Evolutionary conservation across 176 grass and related monocot genomes (phyloP).

Genomic region (Themeda triandra): DNA sequence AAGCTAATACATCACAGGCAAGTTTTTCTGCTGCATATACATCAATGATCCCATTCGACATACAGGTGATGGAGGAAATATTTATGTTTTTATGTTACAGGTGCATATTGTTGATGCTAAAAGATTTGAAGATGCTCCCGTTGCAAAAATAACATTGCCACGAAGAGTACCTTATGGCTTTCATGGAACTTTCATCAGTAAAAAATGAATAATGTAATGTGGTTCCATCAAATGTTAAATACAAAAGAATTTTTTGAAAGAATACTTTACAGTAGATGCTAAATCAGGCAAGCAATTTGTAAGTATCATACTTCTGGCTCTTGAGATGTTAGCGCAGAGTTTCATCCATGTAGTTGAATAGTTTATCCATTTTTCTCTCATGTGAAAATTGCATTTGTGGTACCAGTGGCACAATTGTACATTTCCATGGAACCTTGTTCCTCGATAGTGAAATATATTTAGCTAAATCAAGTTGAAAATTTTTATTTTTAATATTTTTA

Average conservation of each 20-base stretch:
- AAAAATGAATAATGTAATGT: background rate
- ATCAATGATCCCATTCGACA: background rate
- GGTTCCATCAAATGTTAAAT: background rate
- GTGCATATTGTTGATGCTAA: constrained; percentile 43
- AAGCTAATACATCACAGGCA: constrained; percentile 43
- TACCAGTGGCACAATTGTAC: too few relatives aligned
- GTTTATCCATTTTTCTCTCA: too few relatives aligned
- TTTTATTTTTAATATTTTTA: too few relatives aligned
- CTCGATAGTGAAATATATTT: too few relatives aligned
- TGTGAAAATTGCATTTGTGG: too few relatives aligned
- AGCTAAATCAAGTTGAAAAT: too few relatives aligned
- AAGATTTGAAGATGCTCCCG: constrained; percentile 35
- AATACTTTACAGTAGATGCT: background rate
- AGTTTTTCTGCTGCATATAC: background rate
- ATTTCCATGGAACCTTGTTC: too few relatives aligned
- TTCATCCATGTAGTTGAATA: too few relatives aligned
- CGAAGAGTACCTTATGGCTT: constrained; percentile 56
- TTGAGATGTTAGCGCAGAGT: too few relatives aligned
- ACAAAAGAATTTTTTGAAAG: background rate
- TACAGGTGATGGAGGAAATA: background rate
- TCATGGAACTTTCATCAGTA: constrained; percentile 45
- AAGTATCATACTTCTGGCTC: too few relatives aligned
- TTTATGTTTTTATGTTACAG: constrained; percentile 20
- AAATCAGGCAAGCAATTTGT: too few relatives aligned
- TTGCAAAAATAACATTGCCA: constrained; percentile 51